Percentiles rank a stretch among this genome's conserved stretches.
phyloP scores from a whole-genome alignment of 768 basidiomycete genomes.

The Termitomyces sp. region DNA sequence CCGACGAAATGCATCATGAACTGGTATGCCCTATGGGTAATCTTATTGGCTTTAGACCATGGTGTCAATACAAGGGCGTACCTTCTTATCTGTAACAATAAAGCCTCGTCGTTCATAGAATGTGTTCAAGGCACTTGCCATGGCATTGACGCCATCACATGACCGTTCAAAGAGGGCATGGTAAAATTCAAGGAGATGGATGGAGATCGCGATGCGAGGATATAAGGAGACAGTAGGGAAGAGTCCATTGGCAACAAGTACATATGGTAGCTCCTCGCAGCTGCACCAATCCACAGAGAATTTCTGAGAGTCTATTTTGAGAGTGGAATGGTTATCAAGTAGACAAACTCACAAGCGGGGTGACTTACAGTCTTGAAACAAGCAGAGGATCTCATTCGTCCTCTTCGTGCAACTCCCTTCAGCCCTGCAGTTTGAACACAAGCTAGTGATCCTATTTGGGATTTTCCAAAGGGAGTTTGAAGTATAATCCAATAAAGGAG shows the following conservation, averaged over 20 bases:
- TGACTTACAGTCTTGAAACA: neutral
- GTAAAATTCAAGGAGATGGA: no score
- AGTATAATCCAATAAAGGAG: neutral
- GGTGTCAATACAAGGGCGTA: neutral
- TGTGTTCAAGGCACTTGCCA: neutral
- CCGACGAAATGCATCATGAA: slow-evolving; percentile 1
- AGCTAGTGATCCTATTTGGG: slow-evolving; percentile 60
- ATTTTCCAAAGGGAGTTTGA: slow-evolving; percentile 22
- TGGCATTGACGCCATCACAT: neutral
- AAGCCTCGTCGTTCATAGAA: neutral
- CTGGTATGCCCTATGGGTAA: neutral
- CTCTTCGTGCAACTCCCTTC: slow-evolving; percentile 18
- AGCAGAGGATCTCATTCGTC: neutral
- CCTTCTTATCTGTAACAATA: neutral
- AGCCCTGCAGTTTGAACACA: slow-evolving; percentile 41
- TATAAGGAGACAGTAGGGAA: no score
- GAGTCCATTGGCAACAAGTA: neutral
- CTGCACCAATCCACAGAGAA: neutral
- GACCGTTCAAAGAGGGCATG: no score
- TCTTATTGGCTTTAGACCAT: neutral
- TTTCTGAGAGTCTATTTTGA: neutral
- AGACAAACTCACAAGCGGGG: neutral
- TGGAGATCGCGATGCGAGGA: no score
- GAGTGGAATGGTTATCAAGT: neutral
- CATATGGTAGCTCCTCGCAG: neutral